Percentiles rank a stretch among this genome's conserved stretches.
phyloP scores from a whole-genome alignment of 2,329 filamentous ascomycete genomes.

The Colletotrichum salicis region DNA sequence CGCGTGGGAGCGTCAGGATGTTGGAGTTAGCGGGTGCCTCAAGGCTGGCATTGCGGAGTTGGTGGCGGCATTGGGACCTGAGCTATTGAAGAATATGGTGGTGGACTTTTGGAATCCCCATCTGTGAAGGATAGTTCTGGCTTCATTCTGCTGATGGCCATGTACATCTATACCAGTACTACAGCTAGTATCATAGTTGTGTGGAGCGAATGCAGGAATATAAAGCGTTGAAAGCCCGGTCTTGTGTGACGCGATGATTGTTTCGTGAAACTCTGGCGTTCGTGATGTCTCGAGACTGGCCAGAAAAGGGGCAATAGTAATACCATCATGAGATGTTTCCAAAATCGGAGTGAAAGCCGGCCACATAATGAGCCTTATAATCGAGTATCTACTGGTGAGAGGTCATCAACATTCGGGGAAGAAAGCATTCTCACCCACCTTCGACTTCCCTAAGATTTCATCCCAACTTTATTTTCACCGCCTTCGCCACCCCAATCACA shows the following conservation, averaged over 20 bases:
- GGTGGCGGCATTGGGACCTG: constrained; percentile 72
- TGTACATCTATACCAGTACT: not conserved
- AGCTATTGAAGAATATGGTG: constrained; percentile 66
- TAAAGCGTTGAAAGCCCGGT: not conserved
- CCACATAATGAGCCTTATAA: no score
- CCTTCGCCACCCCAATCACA: no score
- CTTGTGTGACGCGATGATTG: not conserved
- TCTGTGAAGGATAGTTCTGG: not conserved
- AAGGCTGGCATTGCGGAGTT: constrained; percentile 75
- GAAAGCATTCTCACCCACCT: no score
- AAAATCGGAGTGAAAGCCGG: no score
- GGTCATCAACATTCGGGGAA: no score
- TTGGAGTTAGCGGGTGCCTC: constrained; percentile 57
- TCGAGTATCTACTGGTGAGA: no score
- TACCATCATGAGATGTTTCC: no score
- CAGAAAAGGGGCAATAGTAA: no score
- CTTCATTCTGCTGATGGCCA: not conserved
- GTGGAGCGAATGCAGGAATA: not conserved
- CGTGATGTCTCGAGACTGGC: no score
- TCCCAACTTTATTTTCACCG: no score
- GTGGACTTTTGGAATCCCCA: constrained; percentile 61
- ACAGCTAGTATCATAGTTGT: not conserved
- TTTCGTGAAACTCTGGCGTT: no score
- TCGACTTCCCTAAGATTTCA: no score
- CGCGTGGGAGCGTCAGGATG: constrained; percentile 65